A percentile compares a stretch with the other conserved stretches of the same genome.
phyloP scores from a whole-genome alignment of 352 stramenopile species.

The Hyaloperonospora brassicae region DNA sequence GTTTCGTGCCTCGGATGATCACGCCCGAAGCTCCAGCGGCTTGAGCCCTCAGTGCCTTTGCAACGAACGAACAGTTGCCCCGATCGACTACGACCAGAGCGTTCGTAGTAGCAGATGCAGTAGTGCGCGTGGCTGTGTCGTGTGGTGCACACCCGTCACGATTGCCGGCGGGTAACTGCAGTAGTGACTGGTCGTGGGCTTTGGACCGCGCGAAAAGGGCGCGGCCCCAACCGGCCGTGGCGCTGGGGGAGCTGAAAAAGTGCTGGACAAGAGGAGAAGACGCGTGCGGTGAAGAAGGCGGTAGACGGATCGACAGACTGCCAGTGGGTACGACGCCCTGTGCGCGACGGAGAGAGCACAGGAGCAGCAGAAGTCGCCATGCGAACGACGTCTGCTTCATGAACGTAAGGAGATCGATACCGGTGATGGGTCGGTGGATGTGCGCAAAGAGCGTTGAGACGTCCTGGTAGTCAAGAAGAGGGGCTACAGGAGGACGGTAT shows the following conservation, averaged over 20 bases:
- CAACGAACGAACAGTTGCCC: conserved; percentile 68
- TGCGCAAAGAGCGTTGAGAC: not conserved
- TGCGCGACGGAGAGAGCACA: conserved; percentile 17
- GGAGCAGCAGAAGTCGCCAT: conserved; percentile 7
- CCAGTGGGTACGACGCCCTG: conserved; percentile 38
- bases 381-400: conserved; percentile 7
- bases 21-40: conserved; percentile 43
- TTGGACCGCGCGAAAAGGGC: conserved; percentile 37
- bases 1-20: conserved; percentile 50
- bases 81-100: conserved; percentile 54
- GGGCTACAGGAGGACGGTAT: too few relatives aligned
- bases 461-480: not conserved
- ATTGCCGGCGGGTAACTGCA: conserved; percentile 29
- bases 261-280: conserved; percentile 36
- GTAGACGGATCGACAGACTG: conserved; percentile 33
- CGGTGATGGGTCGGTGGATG: too few relatives aligned
- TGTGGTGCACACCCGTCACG: conserved; percentile 40
- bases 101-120: conserved; percentile 13
- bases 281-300: conserved; percentile 11
- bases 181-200: conserved; percentile 45
- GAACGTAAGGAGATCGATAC: not conserved
- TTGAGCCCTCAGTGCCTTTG: conserved; percentile 50
- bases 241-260: conserved; percentile 42
- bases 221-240: conserved; percentile 47
- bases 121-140: conserved; percentile 2